Percentiles rank a stretch among this genome's conserved stretches.
Evolutionary conservation across 2,329 filamentous ascomycete genomes (phyloP).

Genomic region (Graphilbum sp.): DNA sequence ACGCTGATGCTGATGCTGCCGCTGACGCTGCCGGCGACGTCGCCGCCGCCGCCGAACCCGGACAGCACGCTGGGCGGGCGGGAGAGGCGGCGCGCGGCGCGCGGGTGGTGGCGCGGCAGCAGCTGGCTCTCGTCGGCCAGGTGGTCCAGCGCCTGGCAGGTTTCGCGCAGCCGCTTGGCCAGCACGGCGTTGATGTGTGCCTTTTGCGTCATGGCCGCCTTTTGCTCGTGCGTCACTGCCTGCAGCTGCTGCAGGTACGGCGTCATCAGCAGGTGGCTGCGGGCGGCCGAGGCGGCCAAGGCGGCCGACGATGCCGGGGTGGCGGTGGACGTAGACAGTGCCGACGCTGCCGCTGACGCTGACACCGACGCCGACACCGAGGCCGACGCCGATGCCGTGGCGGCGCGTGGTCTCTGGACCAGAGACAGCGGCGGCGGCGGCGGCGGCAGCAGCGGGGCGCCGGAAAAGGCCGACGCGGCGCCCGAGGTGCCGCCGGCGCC

Average conservation of each 20-base stretch:
- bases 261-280: conserved; percentile 27
- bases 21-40: conserved; percentile 7
- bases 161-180: conserved; percentile 32
- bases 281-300: background rate
- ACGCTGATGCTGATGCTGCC: conserved; percentile 5
- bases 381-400: background rate
- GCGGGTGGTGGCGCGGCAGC: conserved; percentile 30
- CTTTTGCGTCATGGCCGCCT: conserved; percentile 39
- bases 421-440: conserved; percentile 5
- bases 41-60: background rate
- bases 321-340: background rate
- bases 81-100: background rate
- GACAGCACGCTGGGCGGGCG: background rate
- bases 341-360: background rate
- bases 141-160: conserved; percentile 31
- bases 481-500: background rate
- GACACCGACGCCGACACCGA: too few relatives aligned
- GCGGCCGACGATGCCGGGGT: too few relatives aligned
- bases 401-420: background rate
- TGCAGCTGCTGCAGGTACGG: conserved; percentile 41
- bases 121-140: conserved; percentile 47
- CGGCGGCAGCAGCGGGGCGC: conserved; percentile 15
- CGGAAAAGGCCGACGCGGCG: conserved; percentile 4
- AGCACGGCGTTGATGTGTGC: conserved; percentile 36
- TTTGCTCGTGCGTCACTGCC: conserved; percentile 37